Percentiles rank a stretch among this genome's conserved stretches.
These are phyloP conservation scores for Croton setiger DNA, from an alignment of 441 rosid genomes.

Conservation along the genomic window DNA sequence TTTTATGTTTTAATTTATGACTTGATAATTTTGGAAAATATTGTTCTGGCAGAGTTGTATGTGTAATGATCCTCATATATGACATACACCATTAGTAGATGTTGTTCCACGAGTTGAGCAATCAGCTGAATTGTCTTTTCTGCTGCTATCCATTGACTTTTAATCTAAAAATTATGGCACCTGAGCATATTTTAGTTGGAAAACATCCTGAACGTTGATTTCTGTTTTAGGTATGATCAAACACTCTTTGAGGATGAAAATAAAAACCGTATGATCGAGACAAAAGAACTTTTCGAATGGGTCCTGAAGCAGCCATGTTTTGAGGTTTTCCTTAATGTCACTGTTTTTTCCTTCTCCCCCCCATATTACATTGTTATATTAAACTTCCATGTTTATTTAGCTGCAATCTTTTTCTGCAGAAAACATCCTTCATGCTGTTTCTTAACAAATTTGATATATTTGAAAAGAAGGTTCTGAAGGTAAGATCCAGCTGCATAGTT, in stretches of 20 bases:
- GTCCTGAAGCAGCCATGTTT: constrained; percentile 98
- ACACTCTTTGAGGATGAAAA: constrained; percentile 89
- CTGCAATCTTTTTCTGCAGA: constrained; percentile 42
- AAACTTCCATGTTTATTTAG: background rate
- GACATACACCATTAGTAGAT: background rate
- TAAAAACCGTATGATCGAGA: constrained; percentile 89
- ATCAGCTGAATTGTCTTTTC: background rate
- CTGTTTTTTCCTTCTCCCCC: constrained; percentile 6
- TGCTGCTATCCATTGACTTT: background rate
- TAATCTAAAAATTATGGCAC: background rate
- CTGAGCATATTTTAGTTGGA: background rate
- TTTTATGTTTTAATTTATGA: background rate
- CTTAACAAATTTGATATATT: constrained; percentile 94
- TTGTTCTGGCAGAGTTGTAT: background rate
- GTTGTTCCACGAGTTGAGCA: background rate
- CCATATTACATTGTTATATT: background rate
- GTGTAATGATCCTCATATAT: background rate
- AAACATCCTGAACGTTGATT: background rate
- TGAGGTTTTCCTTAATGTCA: constrained; percentile 47
- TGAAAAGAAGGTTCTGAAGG: constrained; percentile 87
- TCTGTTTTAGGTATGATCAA: constrained; percentile 75
- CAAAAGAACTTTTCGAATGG: constrained; percentile 93
- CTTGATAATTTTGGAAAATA: background rate
- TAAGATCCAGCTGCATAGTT: constrained; percentile 30
- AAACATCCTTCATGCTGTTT: constrained; percentile 96